Evolutionary conservation across 2,329 filamentous ascomycete species (phyloP).

Genomic region (Ceratocystis harringtonii): DNA sequence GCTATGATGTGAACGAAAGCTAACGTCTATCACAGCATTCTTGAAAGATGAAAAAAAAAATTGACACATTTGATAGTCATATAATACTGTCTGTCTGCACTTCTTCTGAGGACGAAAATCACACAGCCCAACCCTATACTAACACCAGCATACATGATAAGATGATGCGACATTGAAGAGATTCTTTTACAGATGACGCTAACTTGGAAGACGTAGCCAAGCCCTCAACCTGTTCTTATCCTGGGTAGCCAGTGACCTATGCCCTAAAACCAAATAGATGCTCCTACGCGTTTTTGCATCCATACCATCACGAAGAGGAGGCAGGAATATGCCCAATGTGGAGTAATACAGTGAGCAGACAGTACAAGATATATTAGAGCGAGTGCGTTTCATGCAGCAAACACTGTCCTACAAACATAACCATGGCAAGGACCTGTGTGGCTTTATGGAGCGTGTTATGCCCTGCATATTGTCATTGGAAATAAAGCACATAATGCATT

Average conservation of each 20-base stretch:
- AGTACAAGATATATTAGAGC: constrained; percentile 4
- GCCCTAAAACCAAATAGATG: neutral
- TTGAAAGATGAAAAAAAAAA: neutral
- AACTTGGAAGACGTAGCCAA: neutral
- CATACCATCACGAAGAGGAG: neutral
- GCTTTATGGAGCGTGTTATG: neutral
- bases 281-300: neutral
- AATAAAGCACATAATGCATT: neutral
- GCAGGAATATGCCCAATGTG: neutral
- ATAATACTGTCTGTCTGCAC: neutral
- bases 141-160: too few relatives aligned
- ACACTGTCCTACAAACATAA: constrained; percentile 16
- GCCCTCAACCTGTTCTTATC: neutral
- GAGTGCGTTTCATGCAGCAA: constrained; percentile 7
- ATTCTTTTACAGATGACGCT: neutral
- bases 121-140: too few relatives aligned
- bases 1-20: neutral
- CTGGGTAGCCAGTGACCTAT: neutral
- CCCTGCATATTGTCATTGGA: neutral
- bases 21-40: neutral
- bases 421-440: too few relatives aligned
- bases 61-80: neutral
- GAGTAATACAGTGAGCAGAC: neutral
- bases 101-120: neutral
- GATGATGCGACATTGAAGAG: neutral